These are phyloP conservation scores for Sistotremastrum niveocremeum DNA, from an alignment of 768 basidiomycete genomes.

Conservation along the genomic window DNA sequence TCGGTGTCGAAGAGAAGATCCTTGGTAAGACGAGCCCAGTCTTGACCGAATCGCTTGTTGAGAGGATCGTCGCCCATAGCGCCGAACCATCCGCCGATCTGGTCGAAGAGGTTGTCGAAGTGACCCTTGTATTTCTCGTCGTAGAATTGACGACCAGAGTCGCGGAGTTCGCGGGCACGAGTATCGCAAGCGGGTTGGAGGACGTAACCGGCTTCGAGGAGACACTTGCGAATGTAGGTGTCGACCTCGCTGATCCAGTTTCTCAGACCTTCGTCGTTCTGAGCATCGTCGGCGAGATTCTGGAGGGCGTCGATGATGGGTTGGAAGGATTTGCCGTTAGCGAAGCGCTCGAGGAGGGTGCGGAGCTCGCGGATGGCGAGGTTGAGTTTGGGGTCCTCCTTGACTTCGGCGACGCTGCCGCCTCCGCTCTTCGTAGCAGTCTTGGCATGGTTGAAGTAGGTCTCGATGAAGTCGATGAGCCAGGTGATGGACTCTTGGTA, in stretches of 20 bases:
- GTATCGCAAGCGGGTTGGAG: slow-evolving; percentile 63
- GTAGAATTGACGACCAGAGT: slow-evolving; percentile 68
- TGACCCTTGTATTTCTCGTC: slow-evolving; percentile 59
- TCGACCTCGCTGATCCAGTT: slow-evolving; percentile 59
- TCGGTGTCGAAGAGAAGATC: slow-evolving; percentile 76
- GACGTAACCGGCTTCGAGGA: slow-evolving; percentile 76
- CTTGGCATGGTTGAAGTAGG: slow-evolving; percentile 45
- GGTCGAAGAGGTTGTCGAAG: slow-evolving; percentile 68
- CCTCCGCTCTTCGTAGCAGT: slow-evolving; percentile 22
- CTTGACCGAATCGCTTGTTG: slow-evolving; percentile 70
- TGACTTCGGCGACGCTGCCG: slow-evolving; percentile 16
- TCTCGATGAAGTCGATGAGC: slow-evolving; percentile 49
- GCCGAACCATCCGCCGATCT: slow-evolving; percentile 64
- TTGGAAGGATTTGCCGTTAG: slow-evolving; percentile 55
- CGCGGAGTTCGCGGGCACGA: slow-evolving; percentile 49
- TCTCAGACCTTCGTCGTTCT: slow-evolving; percentile 59
- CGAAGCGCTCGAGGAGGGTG: slow-evolving; percentile 83
- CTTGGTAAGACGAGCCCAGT: slow-evolving; percentile 68
- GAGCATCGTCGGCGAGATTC: slow-evolving; percentile 59
- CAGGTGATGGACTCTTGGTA: slow-evolving; percentile 75
- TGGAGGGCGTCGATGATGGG: slow-evolving; percentile 57
- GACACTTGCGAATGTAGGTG: slow-evolving; percentile 49
- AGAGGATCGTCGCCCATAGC: slow-evolving; percentile 77
- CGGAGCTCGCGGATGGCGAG: slow-evolving; percentile 51
- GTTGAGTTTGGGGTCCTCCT: slow-evolving; percentile 42